phyloP scores from a whole-genome alignment of 148 eudicot species.

The Camellia sinensis region DNA sequence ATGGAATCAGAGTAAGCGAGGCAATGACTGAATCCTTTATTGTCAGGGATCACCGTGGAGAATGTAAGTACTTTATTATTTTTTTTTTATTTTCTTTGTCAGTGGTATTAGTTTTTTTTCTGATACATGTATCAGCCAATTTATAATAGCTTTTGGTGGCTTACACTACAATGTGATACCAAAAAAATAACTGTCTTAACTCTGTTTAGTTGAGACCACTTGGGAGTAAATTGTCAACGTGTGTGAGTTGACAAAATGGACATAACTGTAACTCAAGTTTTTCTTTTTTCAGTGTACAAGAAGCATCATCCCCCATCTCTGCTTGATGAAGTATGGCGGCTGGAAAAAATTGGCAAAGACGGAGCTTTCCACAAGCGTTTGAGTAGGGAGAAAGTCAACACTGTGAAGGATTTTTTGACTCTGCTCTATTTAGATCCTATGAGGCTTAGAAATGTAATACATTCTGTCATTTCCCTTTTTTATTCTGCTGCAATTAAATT shows the following conservation, averaged over 20 bases:
- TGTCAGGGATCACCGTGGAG: slow-evolving; percentile 65
- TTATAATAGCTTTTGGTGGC: neutral
- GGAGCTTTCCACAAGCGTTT: slow-evolving; percentile 76
- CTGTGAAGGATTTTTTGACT: slow-evolving; percentile 75
- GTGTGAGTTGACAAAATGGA: slow-evolving; percentile 25
- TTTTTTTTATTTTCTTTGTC: neutral
- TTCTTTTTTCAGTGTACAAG: slow-evolving; percentile 59
- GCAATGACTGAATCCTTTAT: slow-evolving; percentile 50
- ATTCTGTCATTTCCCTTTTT: neutral
- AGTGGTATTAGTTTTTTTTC: neutral
- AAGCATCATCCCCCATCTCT: slow-evolving; percentile 74
- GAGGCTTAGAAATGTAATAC: slow-evolving; percentile 61
- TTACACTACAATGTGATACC: neutral
- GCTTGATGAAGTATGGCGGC: slow-evolving; percentile 69
- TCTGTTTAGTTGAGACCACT: neutral
- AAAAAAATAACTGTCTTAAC: neutral
- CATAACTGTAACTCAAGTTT: slow-evolving; percentile 19
- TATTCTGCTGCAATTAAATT: neutral
- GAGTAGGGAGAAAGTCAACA: slow-evolving; percentile 43
- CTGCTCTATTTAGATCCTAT: slow-evolving; percentile 51
- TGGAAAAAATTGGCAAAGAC: slow-evolving; percentile 69
- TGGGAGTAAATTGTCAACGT: neutral
- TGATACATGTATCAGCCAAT: neutral
- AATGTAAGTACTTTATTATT: slow-evolving; percentile 35
- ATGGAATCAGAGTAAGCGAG: slow-evolving; percentile 45